Conservation (phyloP, 2,329 filamentous ascomycete genomes). For the Trichoderma sp. region DNA sequence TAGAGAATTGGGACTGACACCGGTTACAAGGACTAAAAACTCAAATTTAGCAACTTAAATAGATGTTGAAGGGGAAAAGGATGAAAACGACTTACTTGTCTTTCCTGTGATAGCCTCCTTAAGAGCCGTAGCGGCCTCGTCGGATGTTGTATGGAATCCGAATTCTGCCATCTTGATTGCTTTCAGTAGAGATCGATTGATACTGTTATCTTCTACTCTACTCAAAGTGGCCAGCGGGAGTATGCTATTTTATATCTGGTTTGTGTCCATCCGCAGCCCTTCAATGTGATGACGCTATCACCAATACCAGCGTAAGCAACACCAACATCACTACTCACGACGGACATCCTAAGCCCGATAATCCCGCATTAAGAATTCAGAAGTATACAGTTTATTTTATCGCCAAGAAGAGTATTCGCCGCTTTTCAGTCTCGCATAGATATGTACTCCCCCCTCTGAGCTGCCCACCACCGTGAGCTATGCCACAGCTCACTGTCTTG, state of each 20-base stretch:
- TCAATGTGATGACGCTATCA: not conserved
- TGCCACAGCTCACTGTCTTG: not conserved
- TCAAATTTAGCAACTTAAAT: not conserved
- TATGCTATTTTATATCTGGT: not conserved
- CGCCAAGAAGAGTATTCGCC: not conserved
- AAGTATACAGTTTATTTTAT: not conserved
- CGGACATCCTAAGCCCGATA: not conserved
- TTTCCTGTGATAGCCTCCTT: not conserved
- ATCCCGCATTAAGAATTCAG: not conserved
- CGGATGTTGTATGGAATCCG: not conserved
- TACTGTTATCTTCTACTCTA: not conserved
- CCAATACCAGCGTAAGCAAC: not conserved
- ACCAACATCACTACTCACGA: not conserved
- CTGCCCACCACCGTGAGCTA: slow-evolving; percentile 5
- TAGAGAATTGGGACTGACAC: slow-evolving; percentile 38
- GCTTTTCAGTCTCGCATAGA: not conserved
- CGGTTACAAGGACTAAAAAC: slow-evolving; percentile 34
- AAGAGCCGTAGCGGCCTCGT: not conserved
- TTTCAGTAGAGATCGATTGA: not conserved
- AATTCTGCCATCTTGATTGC: not conserved
- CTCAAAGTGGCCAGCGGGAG: not conserved
- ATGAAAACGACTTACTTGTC: not conserved
- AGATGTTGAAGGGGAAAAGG: not conserved
- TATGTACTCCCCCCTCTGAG: not conserved
- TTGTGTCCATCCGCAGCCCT: not conserved